Percentiles rank a stretch among this genome's conserved stretches.
These are phyloP conservation scores for Linnemannia zychae DNA, from an alignment of 192 early-diverging fungal genomes.

Conservation along the genomic window DNA sequence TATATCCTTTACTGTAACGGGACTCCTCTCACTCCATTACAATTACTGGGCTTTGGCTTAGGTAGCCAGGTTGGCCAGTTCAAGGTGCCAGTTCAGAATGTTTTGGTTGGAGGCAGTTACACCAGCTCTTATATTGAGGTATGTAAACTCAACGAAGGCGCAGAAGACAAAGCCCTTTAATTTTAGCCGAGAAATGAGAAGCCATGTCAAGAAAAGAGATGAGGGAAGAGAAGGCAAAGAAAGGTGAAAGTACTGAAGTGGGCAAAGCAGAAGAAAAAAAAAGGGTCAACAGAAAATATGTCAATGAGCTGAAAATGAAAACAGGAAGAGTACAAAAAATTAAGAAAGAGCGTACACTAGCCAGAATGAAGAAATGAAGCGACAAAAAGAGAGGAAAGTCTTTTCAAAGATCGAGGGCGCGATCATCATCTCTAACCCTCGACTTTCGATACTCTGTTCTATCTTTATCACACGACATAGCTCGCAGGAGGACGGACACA, in stretches of 20 bases:
- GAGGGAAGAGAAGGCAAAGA: too few relatives aligned
- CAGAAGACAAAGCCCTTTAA: too few relatives aligned
- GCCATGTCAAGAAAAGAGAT: too few relatives aligned
- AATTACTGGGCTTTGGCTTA: too few relatives aligned
- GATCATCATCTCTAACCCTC: too few relatives aligned
- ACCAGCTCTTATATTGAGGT: conserved; percentile 62
- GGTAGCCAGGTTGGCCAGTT: not conserved
- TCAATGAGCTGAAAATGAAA: not conserved
- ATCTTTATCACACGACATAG: conserved; percentile 20
- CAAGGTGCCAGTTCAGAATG: conserved; percentile 51
- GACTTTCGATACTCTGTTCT: not conserved
- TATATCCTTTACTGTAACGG: conserved; percentile 59
- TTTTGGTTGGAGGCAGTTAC: conserved; percentile 46
- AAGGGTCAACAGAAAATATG: too few relatives aligned
- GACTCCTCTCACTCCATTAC: too few relatives aligned
- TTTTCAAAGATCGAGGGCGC: too few relatives aligned
- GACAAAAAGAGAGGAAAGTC: not conserved
- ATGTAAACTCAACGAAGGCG: conserved; percentile 1
- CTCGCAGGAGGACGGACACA: conserved; percentile 39
- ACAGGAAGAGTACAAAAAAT: not conserved
- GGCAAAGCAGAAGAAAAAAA: too few relatives aligned
- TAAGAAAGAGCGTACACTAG: too few relatives aligned
- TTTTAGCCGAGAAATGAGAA: too few relatives aligned
- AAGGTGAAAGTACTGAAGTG: too few relatives aligned
- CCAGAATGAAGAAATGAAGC: not conserved